Conservation (phyloP, 164 flowering plant species). For the Echeveria elegans region DNA sequence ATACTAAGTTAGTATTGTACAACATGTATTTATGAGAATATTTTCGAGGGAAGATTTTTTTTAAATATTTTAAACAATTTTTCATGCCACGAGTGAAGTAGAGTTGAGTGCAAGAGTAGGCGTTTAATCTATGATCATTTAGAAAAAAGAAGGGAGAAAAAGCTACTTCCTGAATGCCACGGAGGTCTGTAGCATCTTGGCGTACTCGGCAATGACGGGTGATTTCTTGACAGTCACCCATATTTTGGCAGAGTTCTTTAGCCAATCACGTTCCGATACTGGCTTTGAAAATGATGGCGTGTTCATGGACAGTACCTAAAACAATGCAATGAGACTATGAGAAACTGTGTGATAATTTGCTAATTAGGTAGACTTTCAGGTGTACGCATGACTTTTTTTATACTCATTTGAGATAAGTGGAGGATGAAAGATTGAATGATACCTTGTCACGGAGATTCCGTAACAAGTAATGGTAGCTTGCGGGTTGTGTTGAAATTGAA, state of each 20-base stretch:
- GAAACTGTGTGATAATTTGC: not conserved
- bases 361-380: no score
- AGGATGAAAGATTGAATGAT: slow-evolving; percentile 15
- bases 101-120: no score
- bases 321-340: not conserved
- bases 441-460: slow-evolving; percentile 75
- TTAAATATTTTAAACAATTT: no score
- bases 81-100: no score
- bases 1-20: no score
- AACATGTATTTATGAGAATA: no score
- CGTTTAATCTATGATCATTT: no score
- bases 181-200: slow-evolving; percentile 51
- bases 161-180: slow-evolving; percentile 65
- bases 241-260: slow-evolving; percentile 66
- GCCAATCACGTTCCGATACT: slow-evolving; percentile 83
- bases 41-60: no score
- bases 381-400: no score
- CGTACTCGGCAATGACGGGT: slow-evolving; percentile 55
- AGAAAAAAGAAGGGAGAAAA: no score
- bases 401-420: not conserved
- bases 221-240: slow-evolving; percentile 83
- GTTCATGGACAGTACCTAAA: slow-evolving; percentile 64
- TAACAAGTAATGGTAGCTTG: slow-evolving; percentile 38
- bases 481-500: slow-evolving; percentile 28
- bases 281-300: slow-evolving; percentile 53